Evolutionary conservation across 2,329 filamentous ascomycete species (phyloP), one percentile per base, ranked within the genome.

Genomic region (Xylariales sp.): DNA sequence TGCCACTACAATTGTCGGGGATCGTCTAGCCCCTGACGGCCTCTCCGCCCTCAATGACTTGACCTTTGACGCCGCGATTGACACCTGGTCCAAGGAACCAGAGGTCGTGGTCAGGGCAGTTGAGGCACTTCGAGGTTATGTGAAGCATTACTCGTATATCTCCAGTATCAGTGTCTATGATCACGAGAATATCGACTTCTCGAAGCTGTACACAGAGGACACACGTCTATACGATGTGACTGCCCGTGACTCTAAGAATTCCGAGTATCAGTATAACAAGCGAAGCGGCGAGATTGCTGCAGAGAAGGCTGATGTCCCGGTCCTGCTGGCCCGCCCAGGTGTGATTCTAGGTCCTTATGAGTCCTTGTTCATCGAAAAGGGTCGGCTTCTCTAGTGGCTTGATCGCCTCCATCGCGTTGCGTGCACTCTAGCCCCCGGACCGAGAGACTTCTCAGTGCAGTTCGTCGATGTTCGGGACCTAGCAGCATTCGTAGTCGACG

Each of bases 61-160:
- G 4, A 25, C 27, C 3, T 52, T 50, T 16, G 45, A 52, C 22
- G 43, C 42, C 15, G 48, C 50, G 14, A 38, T 52, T 10, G 50
- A 52, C 33, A 50, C 48, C 8, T 52, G 50, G 50, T 28, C 15
- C 12, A 18, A 11, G 11, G 42, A 47, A 27, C 34, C 50, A n/a
- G 18, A 18, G 12, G 48, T 43, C 21, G 48, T 51, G 15, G 31
- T 40, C 22, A 16, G 14, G 12, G 42, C 45, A 6, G 22, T 52
- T 14, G 36, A 47, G 4, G 49, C 47, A 4, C 46, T 52, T 27
- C 22, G 36, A 4, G 45, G 37, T 24, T 43, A 42, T 31, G 38
- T 47, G 12, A 29, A 32, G 12, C 50, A 50, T 15, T 51, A 48
- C 27, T 45, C 42, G 7, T 52, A 46, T 21, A 47, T 52, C 29